Evolutionary conservation across 192 early-diverging fungal genomes (phyloP).

Genomic region (Phycomyces nitens): DNA sequence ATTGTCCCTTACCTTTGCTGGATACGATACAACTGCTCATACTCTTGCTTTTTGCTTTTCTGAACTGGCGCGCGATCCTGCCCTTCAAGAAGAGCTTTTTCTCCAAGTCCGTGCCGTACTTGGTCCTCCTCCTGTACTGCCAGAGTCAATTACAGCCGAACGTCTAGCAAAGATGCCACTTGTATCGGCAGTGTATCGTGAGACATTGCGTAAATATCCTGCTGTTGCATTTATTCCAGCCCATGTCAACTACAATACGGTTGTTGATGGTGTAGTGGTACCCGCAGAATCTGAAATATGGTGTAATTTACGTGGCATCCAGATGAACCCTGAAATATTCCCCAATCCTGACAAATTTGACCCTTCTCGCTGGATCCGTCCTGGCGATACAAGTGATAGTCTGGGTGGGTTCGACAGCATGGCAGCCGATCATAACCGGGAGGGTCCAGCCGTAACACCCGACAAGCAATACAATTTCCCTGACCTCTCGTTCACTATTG

Average conservation of each 20-base stretch:
- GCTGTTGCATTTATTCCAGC: conserved; percentile 31
- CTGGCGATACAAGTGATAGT: not conserved
- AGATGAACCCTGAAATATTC: conserved; percentile 34
- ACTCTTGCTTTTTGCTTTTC: conserved; percentile 40
- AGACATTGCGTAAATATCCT: conserved; percentile 37
- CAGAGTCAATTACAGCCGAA: conserved; percentile 18
- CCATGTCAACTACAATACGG: conserved; percentile 24
- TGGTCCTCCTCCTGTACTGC: conserved; percentile 24
- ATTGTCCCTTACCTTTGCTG: conserved; percentile 53
- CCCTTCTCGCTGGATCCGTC: conserved; percentile 23
- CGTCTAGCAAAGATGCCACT: conserved; percentile 27
- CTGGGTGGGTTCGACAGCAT: conserved; percentile 9
- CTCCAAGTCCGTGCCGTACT: conserved; percentile 33
- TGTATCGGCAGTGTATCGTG: conserved; percentile 30
- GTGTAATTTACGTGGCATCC: conserved; percentile 34
- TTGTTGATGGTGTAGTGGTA: conserved; percentile 22
- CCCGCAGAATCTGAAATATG: conserved; percentile 28
- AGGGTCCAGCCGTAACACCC: not conserved
- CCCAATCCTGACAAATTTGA: conserved; percentile 34
- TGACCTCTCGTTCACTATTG: conserved; percentile 33
- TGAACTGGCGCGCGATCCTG: conserved; percentile 40
- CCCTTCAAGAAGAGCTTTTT: conserved; percentile 40
- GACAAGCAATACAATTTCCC: conserved; percentile 26
- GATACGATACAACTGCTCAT: conserved; percentile 53
- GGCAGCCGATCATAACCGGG: not conserved